Base-by-base conservation (phyloP, 129 eudicot species). In the Artemisia annua region DNA sequence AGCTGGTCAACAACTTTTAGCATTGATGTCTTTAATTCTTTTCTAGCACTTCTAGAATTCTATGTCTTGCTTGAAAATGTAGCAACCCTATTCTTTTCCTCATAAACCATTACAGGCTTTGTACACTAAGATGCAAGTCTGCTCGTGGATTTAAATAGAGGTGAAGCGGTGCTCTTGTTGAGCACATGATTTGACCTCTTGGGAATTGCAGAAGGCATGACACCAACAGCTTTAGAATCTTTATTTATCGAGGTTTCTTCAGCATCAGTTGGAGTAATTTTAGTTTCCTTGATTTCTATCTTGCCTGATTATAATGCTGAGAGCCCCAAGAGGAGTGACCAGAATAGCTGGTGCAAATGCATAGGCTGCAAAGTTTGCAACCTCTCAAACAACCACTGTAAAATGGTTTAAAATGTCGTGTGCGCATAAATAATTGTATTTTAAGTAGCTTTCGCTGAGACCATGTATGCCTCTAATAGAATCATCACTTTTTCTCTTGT, bases 1-100 rank as follows among this genome's bases (percentile, higher is more conserved):
- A 82, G 52, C 62, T 81, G 91, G 76, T 89, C 95, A 61, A 78
- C 91, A 75, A 83, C 88, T 76, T 92, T 87, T 78, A 16, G 75
- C 69, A 80, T 78, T 44, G 96, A 79, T 19, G 83, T 53, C 70
- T 86, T 89, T 71, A 80, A 32, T 69, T 82, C 90, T 49, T 24
- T 82, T 67, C 52, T 62, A 67, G 67, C 81, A 73, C 57, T 76
- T 63, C 48, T 81, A 1, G 82, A 39, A 57, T 17, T 12, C 35
- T 71, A 61, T 30, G 35, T 30, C 35, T 30, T 30, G 35, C 35
- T 30, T 30, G 35, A 0, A 30, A 30, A 30, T 30, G 35, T 30
- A 70, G 74, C 48, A 53, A 53, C 51, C 32, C 32, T 75, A 44
- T 50, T 73, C 72, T 20, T 20, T 51, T 20, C 85, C 63, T 62